Evolutionary conservation across 2,329 filamentous ascomycete species (phyloP), one percentile per base, ranked within the genome.

Genomic region (Neofusicoccum ribis): DNA sequence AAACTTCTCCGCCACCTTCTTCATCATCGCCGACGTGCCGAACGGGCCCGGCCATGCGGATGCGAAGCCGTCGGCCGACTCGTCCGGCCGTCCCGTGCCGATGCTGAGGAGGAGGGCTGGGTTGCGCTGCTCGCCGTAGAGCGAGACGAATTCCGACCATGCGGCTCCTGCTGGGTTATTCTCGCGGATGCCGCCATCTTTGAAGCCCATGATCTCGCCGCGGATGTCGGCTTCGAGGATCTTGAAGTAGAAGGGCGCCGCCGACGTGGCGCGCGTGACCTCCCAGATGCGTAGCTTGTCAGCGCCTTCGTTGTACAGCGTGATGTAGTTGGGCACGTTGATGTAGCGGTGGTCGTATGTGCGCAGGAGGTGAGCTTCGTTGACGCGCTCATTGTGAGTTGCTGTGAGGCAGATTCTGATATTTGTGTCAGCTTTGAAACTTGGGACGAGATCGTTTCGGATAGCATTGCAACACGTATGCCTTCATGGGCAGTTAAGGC

Each of bases 191-290:
- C 81, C 81, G 36, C 81, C 81, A 65, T 83, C 81, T 70, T 83
- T 83, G 76, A 83, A 83, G 9, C 76, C 77, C 52, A 70, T 71
- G 54, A 73, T 71, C 47, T 74, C 74, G 23, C 76, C 76, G n/a
- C 75, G 74, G 39, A 83, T 71, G 36, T 81, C 77, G 5, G 80
- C 79, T 63, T 79, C 75, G 9, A 84, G 75, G 75, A 82, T 80
- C 51, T 82, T 78, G 72, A 84, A 83, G 71, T 82, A 83, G 69
- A 83, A 83, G 0, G 83, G 83, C 0, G 83, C 83, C 2, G 84
- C 84, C 1, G 80, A 82, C 0, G 83, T 85, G 1, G 83, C 84
- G 7, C 83, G 72, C 0, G 81, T 83, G 0, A 84, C 83, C 70
- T 84, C 73, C 78, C 82, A 85, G 46, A 86, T 84, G 1, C 78